These are phyloP conservation scores for Mycena chlorophos DNA, from an alignment of 768 basidiomycete species.

Conservation along the genomic window DNA sequence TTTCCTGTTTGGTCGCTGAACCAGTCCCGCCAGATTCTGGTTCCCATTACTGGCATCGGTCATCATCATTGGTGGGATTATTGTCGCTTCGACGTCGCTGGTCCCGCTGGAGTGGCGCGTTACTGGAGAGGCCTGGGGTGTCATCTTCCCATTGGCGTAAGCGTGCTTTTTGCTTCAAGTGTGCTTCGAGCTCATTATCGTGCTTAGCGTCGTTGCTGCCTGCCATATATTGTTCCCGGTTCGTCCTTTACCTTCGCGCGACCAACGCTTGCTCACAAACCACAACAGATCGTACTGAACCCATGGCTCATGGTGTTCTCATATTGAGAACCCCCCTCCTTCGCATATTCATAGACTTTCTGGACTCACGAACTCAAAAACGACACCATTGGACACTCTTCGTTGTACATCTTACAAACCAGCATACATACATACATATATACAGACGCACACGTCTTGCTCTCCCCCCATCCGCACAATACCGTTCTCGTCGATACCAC, in stretches of 20 bases:
- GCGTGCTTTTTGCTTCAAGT: constrained; percentile 24
- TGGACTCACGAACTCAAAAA: too few species aligned
- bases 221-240: constrained; percentile 73
- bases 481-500: too few species aligned
- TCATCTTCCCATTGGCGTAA: constrained; percentile 69
- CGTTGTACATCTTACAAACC: too few species aligned
- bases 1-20: constrained; percentile 11
- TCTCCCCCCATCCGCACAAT: too few species aligned
- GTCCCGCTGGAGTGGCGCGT: constrained; percentile 62
- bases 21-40: constrained; percentile 51
- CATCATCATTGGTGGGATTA: constrained; percentile 55
- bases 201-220: constrained; percentile 56
- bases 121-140: constrained; percentile 63
- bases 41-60: constrained; percentile 56
- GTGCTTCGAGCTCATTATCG: constrained; percentile 41
- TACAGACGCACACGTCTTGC: too few species aligned
- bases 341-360: too few species aligned
- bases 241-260: background rate
- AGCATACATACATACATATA: too few species aligned
- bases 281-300: constrained; percentile 42
- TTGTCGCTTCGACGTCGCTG: constrained; percentile 47
- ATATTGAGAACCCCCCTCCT: too few species aligned
- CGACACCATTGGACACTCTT: too few species aligned
- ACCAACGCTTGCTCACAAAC: background rate
- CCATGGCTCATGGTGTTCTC: constrained; percentile 72